Evolutionary conservation across 2,329 filamentous ascomycete genomes (phyloP).

Genomic region (Magnaporthales sp.): DNA sequence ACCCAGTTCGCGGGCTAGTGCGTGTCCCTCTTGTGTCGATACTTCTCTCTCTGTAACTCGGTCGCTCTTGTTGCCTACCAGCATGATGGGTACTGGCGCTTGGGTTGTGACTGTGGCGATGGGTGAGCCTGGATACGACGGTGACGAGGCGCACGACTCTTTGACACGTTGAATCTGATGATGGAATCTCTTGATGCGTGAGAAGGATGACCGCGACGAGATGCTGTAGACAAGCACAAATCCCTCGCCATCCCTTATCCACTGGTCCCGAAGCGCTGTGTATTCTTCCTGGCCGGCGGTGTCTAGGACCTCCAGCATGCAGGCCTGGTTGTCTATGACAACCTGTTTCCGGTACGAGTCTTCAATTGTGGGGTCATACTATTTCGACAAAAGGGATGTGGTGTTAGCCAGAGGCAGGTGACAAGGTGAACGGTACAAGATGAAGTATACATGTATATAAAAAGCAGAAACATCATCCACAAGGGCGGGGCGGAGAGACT

Average conservation of each 20-base stretch:
- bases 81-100: conserved; percentile 83
- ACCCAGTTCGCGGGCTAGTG: conserved; percentile 80
- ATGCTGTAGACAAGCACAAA: conserved; percentile 98
- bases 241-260: conserved; percentile 95
- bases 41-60: conserved; percentile 92
- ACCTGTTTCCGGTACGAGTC: conserved; percentile 84
- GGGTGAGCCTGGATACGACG: conserved; percentile 68
- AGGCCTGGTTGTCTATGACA: conserved; percentile 88
- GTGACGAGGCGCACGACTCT: conserved; percentile 72
- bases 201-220: conserved; percentile 90
- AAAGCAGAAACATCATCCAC: background rate
- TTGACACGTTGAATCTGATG: conserved; percentile 97
- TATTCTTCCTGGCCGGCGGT: conserved; percentile 98
- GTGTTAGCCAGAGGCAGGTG: background rate
- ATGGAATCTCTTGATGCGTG: conserved; percentile 90
- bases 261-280: conserved; percentile 91
- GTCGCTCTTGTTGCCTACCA: conserved; percentile 98
- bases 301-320: conserved; percentile 95
- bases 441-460: background rate
- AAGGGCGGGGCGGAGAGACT: background rate
- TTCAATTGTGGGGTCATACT: conserved; percentile 85
- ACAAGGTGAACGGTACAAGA: background rate
- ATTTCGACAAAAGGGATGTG: background rate
- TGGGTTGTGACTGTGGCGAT: conserved; percentile 50
- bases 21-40: conserved; percentile 90